These are phyloP conservation scores for Penicillium desertorum DNA, from an alignment of 495 filamentous ascomycete genomes.

Conservation along the genomic window DNA sequence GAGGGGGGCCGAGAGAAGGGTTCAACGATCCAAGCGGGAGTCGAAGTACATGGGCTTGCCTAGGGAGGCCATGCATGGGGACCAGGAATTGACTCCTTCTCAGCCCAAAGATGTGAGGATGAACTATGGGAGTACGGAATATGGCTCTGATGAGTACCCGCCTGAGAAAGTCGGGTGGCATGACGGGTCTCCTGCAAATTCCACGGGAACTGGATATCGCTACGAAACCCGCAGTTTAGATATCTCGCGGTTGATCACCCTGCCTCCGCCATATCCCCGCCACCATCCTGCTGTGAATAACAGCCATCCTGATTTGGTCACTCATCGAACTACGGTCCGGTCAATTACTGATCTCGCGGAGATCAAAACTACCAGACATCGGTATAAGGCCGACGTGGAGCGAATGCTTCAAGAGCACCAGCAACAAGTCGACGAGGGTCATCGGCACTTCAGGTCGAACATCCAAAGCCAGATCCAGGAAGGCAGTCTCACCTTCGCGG, in stretches of 20 bases:
- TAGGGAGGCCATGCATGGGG: constrained; percentile 67
- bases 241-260: constrained; percentile 85
- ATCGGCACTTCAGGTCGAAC: constrained; percentile 55
- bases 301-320: constrained; percentile 81
- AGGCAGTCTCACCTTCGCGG: constrained; percentile 73
- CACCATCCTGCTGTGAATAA: constrained; percentile 96
- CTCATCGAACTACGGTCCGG: constrained; percentile 73
- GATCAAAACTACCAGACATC: constrained; percentile 64
- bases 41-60: constrained; percentile 94
- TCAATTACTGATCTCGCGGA: constrained; percentile 73
- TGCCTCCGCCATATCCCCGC: constrained; percentile 89
- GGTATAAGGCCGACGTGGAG: constrained; percentile 48
- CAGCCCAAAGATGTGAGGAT: constrained; percentile 30
- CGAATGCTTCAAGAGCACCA: constrained; percentile 39
- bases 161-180: constrained; percentile 83
- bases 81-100: constrained; percentile 37
- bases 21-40: constrained; percentile 76
- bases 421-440: constrained; percentile 45
- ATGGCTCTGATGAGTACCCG: constrained; percentile 71
- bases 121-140: constrained; percentile 35
- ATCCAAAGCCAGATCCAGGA: constrained; percentile 72
- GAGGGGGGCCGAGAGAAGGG: constrained; percentile 49
- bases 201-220: constrained; percentile 19
- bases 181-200: constrained; percentile 49
- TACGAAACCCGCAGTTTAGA: constrained; percentile 63